Percentiles rank a stretch among this genome's conserved stretches.
Conservation (phyloP, 805 yeast genomes). For the Myxozyma sirexii region DNA sequence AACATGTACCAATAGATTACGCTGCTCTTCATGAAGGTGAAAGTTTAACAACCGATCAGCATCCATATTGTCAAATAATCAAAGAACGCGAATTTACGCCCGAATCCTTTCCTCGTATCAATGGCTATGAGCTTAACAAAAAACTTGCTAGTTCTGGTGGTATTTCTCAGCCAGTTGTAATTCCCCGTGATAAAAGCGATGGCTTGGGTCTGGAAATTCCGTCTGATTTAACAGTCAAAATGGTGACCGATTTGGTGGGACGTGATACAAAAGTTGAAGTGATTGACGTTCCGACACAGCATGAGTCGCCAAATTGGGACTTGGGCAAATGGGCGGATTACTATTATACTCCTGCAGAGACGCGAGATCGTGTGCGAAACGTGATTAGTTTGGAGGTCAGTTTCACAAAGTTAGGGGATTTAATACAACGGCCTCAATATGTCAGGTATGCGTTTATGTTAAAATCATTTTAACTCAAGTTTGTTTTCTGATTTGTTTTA, state of each 20-base stretch:
- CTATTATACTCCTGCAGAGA: conserved; percentile 49
- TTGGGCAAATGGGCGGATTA: conserved; percentile 75
- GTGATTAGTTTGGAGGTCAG: conserved; percentile 83
- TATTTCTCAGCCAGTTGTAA: conserved; percentile 50
- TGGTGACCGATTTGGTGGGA: conserved; percentile 64
- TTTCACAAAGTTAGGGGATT: conserved; percentile 52
- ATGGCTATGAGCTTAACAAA: conserved; percentile 44
- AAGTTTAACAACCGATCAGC: conserved; percentile 55
- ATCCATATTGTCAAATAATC: conserved; percentile 50
- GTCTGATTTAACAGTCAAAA: conserved; percentile 53
- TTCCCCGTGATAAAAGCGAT: conserved; percentile 43
- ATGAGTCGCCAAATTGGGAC: conserved; percentile 61
- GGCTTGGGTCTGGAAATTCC: conserved; percentile 61
- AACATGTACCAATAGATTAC: conserved; percentile 65
- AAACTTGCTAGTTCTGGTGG: conserved; percentile 45
- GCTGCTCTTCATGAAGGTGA: conserved; percentile 79
- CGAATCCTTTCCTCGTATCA: conserved; percentile 40
- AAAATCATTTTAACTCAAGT: no score
- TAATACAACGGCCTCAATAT: conserved; percentile 63
- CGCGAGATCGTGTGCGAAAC: conserved; percentile 69
- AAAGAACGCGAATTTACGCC: conserved; percentile 35
- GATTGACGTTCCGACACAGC: conserved; percentile 87
- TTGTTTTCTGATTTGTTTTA: not conserved
- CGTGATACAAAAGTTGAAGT: conserved; percentile 69
- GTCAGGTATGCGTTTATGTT: conserved; percentile 52